Conservation (phyloP, 2,329 filamentous ascomycete species). For the Pseudogymnoascus pannorum region DNA sequence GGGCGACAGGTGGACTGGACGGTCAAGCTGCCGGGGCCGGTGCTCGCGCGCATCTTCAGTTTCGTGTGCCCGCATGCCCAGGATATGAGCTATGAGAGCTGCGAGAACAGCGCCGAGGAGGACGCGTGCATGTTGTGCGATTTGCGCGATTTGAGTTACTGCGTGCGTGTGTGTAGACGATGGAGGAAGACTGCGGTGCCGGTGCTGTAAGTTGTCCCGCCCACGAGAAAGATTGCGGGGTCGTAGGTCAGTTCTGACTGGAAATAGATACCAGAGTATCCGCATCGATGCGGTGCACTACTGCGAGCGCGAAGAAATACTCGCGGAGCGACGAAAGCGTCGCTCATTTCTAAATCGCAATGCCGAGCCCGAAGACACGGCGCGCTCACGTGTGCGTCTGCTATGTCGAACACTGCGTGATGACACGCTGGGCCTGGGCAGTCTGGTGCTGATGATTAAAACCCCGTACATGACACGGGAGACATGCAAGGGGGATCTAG, state of each 20-base stretch:
- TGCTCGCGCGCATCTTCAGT: conserved; percentile 71
- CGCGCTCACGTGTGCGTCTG: conserved; percentile 66
- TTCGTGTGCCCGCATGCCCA: conserved; percentile 75
- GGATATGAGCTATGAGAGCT: conserved; percentile 73
- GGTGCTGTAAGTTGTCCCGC: conserved; percentile 50
- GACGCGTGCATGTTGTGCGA: conserved; percentile 91
- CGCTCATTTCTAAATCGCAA: conserved; percentile 67
- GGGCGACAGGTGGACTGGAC: conserved; percentile 12
- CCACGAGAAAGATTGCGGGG: conserved; percentile 2
- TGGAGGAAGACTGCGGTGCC: conserved; percentile 55
- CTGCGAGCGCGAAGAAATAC: conserved; percentile 75
- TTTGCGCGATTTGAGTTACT: conserved; percentile 78
- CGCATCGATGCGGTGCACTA: conserved; percentile 94
- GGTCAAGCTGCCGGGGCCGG: conserved; percentile 51
- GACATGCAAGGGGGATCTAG: conserved; percentile 74
- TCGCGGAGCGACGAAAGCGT: conserved; percentile 72
- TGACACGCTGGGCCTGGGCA: conserved; percentile 57
- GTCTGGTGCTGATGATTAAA: conserved; percentile 71
- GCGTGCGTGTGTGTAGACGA: conserved; percentile 62
- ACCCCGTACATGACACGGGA: conserved; percentile 90
- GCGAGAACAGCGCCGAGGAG: conserved; percentile 70
- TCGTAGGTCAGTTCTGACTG: conserved; percentile 1
- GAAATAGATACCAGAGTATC: conserved; percentile 70
- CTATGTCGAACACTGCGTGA: conserved; percentile 78
- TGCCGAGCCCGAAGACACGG: conserved; percentile 72